These are phyloP conservation scores for Arthrobotrys iridis DNA, from an alignment of 2,329 filamentous ascomycete genomes.

Conservation along the genomic window DNA sequence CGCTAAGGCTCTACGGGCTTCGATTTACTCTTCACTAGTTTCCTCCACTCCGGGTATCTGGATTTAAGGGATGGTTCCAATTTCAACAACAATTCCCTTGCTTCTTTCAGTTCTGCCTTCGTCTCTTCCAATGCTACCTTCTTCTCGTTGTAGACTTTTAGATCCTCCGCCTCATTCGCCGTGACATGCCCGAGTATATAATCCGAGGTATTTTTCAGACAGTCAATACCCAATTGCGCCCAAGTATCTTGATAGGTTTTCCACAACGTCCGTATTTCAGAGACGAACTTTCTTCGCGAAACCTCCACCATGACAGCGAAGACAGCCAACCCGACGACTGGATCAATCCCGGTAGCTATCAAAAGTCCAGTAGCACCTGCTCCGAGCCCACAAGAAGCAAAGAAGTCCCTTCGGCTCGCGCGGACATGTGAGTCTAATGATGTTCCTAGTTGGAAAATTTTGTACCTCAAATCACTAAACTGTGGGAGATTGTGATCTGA, in stretches of 20 bases:
- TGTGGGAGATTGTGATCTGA: neutral
- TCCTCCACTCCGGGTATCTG: slow-evolving; percentile 3
- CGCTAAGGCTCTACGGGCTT: too few species aligned
- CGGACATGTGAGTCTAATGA: neutral
- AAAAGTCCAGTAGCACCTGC: neutral
- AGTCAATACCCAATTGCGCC: neutral
- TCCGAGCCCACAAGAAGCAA: neutral
- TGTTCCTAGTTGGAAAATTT: neutral
- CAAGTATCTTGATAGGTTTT: neutral
- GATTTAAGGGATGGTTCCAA: slow-evolving; percentile 22
- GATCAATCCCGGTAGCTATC: neutral
- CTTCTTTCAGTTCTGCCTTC: slow-evolving; percentile 1
- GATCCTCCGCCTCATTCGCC: neutral
- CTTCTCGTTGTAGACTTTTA: slow-evolving; percentile 6
- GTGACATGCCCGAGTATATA: neutral
- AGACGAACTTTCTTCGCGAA: neutral
- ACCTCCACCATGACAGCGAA: neutral
- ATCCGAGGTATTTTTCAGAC: neutral
- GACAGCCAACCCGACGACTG: neutral
- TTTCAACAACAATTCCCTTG: slow-evolving; percentile 29
- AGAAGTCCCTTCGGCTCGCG: neutral
- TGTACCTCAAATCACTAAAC: neutral
- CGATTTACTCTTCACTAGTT: neutral
- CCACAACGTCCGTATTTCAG: neutral
- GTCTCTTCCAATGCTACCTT: slow-evolving; percentile 2